Evolutionary conservation across 1,284 basidiomycete species (phyloP), one percentile per base, ranked within the genome.

Genomic region (Coriolopsis trogii): DNA sequence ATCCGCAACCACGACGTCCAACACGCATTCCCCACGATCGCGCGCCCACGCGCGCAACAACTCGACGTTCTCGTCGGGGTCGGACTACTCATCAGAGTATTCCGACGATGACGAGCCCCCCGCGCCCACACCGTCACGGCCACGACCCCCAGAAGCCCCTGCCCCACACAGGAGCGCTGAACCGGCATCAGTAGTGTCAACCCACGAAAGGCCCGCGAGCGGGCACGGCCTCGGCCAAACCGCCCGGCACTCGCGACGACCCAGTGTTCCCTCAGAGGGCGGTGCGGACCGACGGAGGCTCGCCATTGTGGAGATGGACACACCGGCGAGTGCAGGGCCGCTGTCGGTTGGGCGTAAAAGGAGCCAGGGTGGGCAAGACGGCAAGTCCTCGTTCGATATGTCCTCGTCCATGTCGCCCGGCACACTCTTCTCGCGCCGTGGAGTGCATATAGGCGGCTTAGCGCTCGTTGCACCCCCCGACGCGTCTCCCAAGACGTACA

Each of bases 401-500:
- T 30, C 51, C 8, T 38, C 46, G 28, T n/a, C 47, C 26, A 58
- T 59, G 53, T 12, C 46, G 36, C 40, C 43, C 30, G 31, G 47
- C 37, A 60, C 55, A 20, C 50, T 78, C 48, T 72, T 72, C 40
- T 70, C 77, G 41, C 71, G 78, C 42, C 73, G 78, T 28, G 73
- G 76, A 43, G 66, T 74, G 46, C 73, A 73, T 58, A 70, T 84
- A 20, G 69, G 73, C 20, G 80, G 79, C 33, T 73, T 87, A 30
- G 82, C 86, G 48, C 73, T 87, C 56, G 81, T 87, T 51, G 82
- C 83, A 49, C 87, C 84, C 48, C 82, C 84, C 45, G 87, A 88
- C 68, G 79, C 80, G 60, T 76, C 79, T n/a, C 73, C 77, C n/a
- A 72, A 67, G 53, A 66, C 73, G 8, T 81, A 82, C 61, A 72